Conservation (phyloP, 2,329 filamentous ascomycete genomes). For the Arthrobotrys pseudoclavata region DNA sequence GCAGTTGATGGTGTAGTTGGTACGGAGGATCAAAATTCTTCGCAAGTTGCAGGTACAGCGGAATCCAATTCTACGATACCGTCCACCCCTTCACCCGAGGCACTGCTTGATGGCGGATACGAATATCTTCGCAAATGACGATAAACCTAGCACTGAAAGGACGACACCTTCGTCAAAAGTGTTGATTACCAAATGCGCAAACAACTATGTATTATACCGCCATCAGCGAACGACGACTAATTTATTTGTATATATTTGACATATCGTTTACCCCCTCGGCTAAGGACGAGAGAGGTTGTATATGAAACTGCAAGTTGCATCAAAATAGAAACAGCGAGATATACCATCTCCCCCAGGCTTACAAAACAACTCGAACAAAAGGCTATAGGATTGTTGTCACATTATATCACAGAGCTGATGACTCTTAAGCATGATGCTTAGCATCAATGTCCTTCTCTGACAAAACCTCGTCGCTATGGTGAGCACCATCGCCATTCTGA, state of each 20-base stretch:
- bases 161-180: not conserved
- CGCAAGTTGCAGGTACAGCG: not conserved
- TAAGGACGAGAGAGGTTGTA: not conserved
- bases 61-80: not conserved
- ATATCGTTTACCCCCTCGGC: not conserved
- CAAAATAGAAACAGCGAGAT: not conserved
- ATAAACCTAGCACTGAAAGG: not conserved
- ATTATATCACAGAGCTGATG: not conserved
- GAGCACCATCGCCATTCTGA: constrained; percentile 28
- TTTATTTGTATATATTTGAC: constrained; percentile 9
- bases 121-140: constrained; percentile 32
- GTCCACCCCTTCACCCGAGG: not conserved
- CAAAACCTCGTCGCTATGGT: constrained; percentile 39
- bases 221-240: not conserved
- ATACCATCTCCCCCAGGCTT: not conserved
- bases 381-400: not conserved
- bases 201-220: not conserved
- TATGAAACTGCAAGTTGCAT: not conserved
- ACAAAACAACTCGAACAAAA: not conserved
- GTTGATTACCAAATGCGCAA: not conserved
- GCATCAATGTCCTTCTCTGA: constrained; percentile 50
- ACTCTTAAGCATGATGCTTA: constrained; percentile 33
- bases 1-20: not conserved
- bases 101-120: constrained; percentile 28
- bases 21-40: not conserved